These are phyloP conservation scores for Alternaria brassicae DNA, from an alignment of 2,329 filamentous ascomycete genomes.

Conservation along the genomic window DNA sequence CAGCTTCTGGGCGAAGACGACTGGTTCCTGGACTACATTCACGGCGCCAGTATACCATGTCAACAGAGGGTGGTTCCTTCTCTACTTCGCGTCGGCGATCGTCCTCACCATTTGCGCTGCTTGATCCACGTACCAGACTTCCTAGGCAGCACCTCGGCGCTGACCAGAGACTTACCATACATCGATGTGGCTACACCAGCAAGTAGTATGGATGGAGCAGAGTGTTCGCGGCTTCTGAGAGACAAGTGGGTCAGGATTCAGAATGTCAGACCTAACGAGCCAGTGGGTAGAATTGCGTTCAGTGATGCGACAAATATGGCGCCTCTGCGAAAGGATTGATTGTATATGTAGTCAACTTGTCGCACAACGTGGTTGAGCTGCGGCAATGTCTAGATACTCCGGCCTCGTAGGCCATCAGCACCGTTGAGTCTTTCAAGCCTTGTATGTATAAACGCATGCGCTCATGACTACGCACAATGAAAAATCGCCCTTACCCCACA, in stretches of 20 bases:
- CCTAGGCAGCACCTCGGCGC: conserved; percentile 13
- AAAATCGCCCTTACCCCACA: neutral
- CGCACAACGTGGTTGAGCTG: neutral
- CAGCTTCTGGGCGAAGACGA: neutral
- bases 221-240: conserved; percentile 12
- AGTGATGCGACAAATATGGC: neutral
- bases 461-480: neutral
- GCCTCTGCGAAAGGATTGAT: neutral
- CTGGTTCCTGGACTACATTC: neutral
- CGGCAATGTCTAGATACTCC: neutral
- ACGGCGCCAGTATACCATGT: neutral
- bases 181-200: conserved; percentile 8
- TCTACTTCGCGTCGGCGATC: neutral
- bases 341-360: neutral
- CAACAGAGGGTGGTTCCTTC: neutral
- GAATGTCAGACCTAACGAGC: conserved; percentile 16
- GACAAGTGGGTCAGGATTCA: conserved; percentile 24
- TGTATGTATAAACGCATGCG: neutral
- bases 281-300: conserved; percentile 22
- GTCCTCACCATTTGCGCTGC: neutral
- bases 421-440: neutral
- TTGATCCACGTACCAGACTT: conserved; percentile 15
- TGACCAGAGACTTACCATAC: conserved; percentile 18
- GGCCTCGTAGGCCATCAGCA: neutral
- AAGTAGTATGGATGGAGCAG: conserved; percentile 8